Evolutionary conservation across 768 basidiomycete genomes (phyloP).

Genomic region (Pleurotus platypus): DNA sequence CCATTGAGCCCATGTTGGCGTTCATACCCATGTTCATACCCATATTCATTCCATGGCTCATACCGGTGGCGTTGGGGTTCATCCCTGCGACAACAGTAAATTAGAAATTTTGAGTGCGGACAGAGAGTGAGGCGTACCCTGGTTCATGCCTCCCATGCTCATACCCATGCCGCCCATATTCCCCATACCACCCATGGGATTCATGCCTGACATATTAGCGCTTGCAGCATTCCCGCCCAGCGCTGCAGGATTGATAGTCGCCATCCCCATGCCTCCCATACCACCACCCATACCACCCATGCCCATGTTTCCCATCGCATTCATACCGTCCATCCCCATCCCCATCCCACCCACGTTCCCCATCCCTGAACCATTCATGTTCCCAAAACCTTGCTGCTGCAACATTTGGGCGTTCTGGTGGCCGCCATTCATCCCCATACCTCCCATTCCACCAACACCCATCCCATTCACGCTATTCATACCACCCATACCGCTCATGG

Average conservation of each 20-base stretch:
- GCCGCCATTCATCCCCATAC: background rate
- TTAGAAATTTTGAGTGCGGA: background rate
- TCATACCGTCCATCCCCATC: conserved; percentile 3
- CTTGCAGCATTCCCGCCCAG: background rate
- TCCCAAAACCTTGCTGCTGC: background rate
- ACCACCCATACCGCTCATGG: conserved; percentile 14
- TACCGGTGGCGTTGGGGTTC: background rate
- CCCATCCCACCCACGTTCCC: conserved; percentile 3
- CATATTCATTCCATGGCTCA: conserved; percentile 5
- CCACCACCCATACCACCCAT: conserved; percentile 2
- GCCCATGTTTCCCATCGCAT: background rate
- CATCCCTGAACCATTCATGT: background rate
- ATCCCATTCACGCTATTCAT: conserved; percentile 11
- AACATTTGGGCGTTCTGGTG: conserved; percentile 3
- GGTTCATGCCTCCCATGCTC: background rate
- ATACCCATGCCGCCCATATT: conserved; percentile 3
- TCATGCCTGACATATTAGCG: background rate
- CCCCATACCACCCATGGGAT: background rate
- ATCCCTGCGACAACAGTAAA: background rate
- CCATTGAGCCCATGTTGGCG: background rate
- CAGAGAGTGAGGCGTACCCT: background rate
- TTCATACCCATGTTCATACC: conserved; percentile 2
- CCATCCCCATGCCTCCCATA: background rate
- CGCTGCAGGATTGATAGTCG: background rate
- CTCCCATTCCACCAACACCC: conserved; percentile 12